These are phyloP conservation scores for Hyphochytrium catenoides DNA, from an alignment of 352 stramenopile species.

Conservation along the genomic window DNA sequence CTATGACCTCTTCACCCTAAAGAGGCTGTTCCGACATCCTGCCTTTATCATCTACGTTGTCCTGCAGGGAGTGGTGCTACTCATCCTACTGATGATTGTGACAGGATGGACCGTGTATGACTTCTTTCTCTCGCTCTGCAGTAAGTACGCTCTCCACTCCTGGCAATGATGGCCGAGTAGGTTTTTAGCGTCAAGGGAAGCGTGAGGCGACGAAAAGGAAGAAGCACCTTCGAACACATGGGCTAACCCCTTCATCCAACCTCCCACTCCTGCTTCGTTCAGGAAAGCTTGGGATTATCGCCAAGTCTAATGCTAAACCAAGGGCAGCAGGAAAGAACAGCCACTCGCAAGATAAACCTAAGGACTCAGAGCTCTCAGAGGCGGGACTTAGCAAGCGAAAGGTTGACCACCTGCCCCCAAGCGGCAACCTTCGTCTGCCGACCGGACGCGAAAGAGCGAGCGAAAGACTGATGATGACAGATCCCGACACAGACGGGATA, in stretches of 20 bases:
- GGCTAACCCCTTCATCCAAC: conserved; percentile 16
- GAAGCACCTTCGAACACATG: neutral
- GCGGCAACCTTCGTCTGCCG: conserved; percentile 23
- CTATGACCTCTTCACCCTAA: conserved; percentile 62
- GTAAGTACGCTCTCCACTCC: conserved; percentile 36
- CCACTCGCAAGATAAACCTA: conserved; percentile 21
- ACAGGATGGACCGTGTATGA: conserved; percentile 54
- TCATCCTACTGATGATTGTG: conserved; percentile 37
- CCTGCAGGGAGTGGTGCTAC: too few relatives aligned
- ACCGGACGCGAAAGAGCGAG: conserved; percentile 39
- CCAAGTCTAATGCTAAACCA: too few relatives aligned
- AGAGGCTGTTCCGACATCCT: conserved; percentile 41
- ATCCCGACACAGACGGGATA: too few relatives aligned
- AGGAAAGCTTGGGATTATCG: too few relatives aligned
- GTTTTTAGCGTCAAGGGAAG: conserved; percentile 6
- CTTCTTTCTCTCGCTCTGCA: conserved; percentile 44
- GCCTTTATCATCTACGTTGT: conserved; percentile 56
- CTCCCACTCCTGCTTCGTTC: too few relatives aligned
- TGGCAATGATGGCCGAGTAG: conserved; percentile 8
- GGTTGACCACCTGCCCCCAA: conserved; percentile 13
- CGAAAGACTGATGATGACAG: conserved; percentile 59
- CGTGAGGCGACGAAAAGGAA: conserved; percentile 2
- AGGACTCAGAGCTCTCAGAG: conserved; percentile 21
- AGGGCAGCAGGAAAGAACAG: too few relatives aligned
- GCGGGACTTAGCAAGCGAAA: conserved; percentile 18